These are phyloP conservation scores for Suaeda aralocaspica DNA, from an alignment of 148 eudicot genomes.

Conservation along the genomic window DNA sequence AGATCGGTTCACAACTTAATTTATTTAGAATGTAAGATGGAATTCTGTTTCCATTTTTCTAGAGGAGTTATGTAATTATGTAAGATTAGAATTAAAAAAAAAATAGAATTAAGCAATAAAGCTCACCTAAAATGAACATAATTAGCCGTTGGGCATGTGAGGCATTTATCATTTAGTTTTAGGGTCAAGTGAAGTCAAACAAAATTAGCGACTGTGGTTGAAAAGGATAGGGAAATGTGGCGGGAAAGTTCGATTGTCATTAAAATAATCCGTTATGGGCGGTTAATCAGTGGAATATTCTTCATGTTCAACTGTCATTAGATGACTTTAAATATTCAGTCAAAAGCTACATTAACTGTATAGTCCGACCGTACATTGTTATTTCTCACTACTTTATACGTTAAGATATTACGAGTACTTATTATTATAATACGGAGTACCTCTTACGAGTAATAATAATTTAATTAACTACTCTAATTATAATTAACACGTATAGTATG, in stretches of 20 bases:
- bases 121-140: too few species aligned
- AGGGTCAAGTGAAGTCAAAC: not conserved
- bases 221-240: not conserved
- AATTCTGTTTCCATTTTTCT: too few species aligned
- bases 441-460: not conserved
- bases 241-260: not conserved
- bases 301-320: conserved; percentile 1
- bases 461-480: too few species aligned
- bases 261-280: conserved; percentile 8
- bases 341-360: conserved; percentile 7
- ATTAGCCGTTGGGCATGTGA: not conserved
- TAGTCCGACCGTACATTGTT: not conserved
- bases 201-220: not conserved
- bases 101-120: too few species aligned
- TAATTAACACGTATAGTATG: too few species aligned
- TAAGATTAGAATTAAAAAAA: too few species aligned
- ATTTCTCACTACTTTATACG: not conserved
- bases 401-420: too few species aligned
- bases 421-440: not conserved
- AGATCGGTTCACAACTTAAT: too few species aligned
- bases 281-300: conserved; percentile 8
- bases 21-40: too few species aligned
- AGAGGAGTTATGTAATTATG: too few species aligned
- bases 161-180: not conserved
- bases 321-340: not conserved